These are phyloP conservation scores for Pichia exigua DNA, from an alignment of 805 yeast genomes.

Conservation along the genomic window DNA sequence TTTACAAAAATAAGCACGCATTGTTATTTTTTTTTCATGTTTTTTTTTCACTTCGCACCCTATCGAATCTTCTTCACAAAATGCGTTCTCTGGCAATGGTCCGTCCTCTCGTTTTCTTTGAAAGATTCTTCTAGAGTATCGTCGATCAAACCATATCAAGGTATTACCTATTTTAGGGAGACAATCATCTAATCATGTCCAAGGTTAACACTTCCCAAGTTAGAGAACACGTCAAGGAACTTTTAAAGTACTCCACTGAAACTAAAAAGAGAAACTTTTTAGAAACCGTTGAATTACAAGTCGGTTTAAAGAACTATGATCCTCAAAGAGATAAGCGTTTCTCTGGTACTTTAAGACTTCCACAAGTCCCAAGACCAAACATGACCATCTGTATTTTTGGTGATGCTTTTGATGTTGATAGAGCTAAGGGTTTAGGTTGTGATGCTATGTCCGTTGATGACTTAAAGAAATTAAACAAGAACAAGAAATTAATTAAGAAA, in stretches of 20 bases:
- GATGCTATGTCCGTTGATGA: slow-evolving; percentile 99
- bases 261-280: slow-evolving; percentile 99
- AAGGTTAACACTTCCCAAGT: slow-evolving; percentile 89
- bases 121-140: slow-evolving; percentile 18
- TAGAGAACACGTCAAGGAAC: slow-evolving; percentile 92
- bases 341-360: slow-evolving; percentile 98
- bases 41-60: neutral
- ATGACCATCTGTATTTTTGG: slow-evolving; percentile 99
- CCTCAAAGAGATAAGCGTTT: slow-evolving; percentile 99
- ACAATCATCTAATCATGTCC: slow-evolving; percentile 59
- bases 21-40: neutral
- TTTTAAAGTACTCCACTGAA: slow-evolving; percentile 82
- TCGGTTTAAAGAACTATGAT: slow-evolving; percentile 99
- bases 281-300: slow-evolving; percentile 99
- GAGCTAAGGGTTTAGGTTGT: slow-evolving; percentile 98
- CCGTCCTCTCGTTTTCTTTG: neutral
- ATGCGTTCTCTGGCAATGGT: neutral
- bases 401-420: slow-evolving; percentile 99
- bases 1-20: neutral
- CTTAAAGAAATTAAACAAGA: slow-evolving; percentile 99
- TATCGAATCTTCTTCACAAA: neutral
- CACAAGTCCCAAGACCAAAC: slow-evolving; percentile 99
- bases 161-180: slow-evolving; percentile 61
- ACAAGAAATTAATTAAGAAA: slow-evolving; percentile 99
- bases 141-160: slow-evolving; percentile 45